Conservation (phyloP, 306 rosid genomes). For the Rosa chinensis region DNA sequence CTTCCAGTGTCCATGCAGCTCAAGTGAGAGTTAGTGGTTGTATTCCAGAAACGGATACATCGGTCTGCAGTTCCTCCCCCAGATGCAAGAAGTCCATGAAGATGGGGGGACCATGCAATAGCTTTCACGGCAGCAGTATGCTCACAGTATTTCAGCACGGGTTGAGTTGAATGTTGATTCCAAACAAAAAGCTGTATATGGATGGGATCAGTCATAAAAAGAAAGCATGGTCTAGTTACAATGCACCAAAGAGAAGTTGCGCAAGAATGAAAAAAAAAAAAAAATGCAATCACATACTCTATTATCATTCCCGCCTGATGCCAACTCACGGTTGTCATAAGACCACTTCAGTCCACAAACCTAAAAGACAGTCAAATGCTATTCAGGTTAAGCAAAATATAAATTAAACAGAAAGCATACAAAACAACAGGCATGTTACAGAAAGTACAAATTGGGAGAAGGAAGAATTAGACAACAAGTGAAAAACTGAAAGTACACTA, state of each 20-base stretch:
- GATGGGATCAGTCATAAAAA: constrained; percentile 14
- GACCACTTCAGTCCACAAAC: constrained; percentile 99
- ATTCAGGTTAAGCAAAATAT: constrained; percentile 3
- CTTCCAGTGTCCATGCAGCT: constrained; percentile 99
- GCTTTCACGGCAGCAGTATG: constrained; percentile 99
- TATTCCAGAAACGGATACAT: constrained; percentile 97
- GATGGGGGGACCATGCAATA: constrained; percentile 99
- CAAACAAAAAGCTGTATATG: constrained; percentile 79
- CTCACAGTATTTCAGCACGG: constrained; percentile 89
- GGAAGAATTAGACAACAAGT: neutral
- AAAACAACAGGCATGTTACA: neutral
- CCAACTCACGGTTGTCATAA: constrained; percentile 91
- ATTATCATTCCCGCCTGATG: constrained; percentile 98
- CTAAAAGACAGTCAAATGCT: constrained; percentile 42
- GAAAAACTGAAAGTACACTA: neutral
- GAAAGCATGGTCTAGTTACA: constrained; percentile 27
- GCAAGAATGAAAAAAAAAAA: neutral
- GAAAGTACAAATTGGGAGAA: neutral
- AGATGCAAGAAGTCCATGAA: constrained; percentile 99
- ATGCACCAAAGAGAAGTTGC: constrained; percentile 14
- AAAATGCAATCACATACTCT: constrained; percentile 54
- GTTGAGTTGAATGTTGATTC: constrained; percentile 97
- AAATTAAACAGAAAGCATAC: neutral
- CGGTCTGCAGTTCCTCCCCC: constrained; percentile 99
- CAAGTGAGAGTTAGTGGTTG: constrained; percentile 89